A percentile compares a stretch with the other conserved stretches of the same genome.
Conservation (phyloP, 768 basidiomycete genomes). For the Boletus reticulatus region DNA sequence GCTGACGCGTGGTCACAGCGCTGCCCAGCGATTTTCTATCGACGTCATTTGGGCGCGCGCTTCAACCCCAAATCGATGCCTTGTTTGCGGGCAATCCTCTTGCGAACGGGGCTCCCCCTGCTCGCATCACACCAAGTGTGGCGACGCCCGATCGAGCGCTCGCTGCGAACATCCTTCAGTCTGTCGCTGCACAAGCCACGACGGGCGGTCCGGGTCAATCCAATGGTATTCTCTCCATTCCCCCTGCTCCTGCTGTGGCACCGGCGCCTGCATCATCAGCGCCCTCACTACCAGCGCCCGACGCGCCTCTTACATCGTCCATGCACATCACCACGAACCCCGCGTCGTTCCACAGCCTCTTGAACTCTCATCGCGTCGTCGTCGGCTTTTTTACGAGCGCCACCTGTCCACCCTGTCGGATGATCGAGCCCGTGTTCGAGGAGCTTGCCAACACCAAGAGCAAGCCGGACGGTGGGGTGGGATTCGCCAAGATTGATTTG, state of each 20-base stretch:
- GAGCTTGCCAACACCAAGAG: slow-evolving; percentile 66
- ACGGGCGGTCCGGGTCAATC: slow-evolving; percentile 12
- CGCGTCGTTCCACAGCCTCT: slow-evolving; percentile 63
- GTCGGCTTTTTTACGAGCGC: slow-evolving; percentile 81
- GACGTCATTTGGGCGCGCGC: slow-evolving; percentile 81
- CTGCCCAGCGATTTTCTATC: slow-evolving; percentile 83
- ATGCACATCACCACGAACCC: slow-evolving; percentile 74
- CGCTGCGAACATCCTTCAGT: slow-evolving; percentile 53
- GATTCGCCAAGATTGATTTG: slow-evolving; percentile 85
- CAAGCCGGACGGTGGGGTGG: slow-evolving; percentile 46
- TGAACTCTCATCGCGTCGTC: slow-evolving; percentile 66
- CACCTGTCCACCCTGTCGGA: slow-evolving; percentile 74
- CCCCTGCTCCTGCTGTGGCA: background rate
- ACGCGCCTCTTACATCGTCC: slow-evolving; percentile 53
- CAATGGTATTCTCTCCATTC: background rate
- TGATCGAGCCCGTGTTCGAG: slow-evolving; percentile 85
- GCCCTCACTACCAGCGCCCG: slow-evolving; percentile 30
- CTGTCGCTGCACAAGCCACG: slow-evolving; percentile 52
- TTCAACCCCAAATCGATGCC: slow-evolving; percentile 87
- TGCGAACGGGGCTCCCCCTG: slow-evolving; percentile 28
- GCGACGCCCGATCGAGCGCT: slow-evolving; percentile 47
- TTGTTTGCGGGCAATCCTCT: slow-evolving; percentile 63
- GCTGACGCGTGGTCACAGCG: slow-evolving; percentile 38
- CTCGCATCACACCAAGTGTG: slow-evolving; percentile 23
- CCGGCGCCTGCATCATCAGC: slow-evolving; percentile 17